Evolutionary conservation across 2,329 filamentous ascomycete genomes (phyloP).

Genomic region (Pseudohalonectria lignicola): DNA sequence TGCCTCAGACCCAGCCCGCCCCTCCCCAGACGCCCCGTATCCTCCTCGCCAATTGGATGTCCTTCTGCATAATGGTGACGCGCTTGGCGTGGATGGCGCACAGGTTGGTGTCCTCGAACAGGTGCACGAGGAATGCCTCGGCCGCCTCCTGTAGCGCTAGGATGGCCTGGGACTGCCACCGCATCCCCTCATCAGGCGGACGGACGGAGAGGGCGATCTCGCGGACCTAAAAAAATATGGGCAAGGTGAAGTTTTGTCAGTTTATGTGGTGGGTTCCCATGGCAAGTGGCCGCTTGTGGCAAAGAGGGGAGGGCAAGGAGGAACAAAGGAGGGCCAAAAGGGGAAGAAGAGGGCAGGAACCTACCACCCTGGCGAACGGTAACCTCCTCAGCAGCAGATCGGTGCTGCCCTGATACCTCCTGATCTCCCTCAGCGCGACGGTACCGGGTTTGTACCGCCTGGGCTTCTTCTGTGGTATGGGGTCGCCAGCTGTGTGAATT

Average conservation of each 20-base stretch:
- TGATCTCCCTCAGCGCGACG: conserved; percentile 81
- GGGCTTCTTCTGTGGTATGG: conserved; percentile 49
- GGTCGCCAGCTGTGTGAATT: conserved; percentile 57
- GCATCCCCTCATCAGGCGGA: conserved; percentile 56
- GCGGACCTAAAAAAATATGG: too few species aligned
- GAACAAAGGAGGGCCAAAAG: background rate
- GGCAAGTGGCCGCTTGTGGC: too few species aligned
- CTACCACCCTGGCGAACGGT: conserved; percentile 66
- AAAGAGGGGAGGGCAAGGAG: background rate
- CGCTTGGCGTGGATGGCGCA: conserved; percentile 95
- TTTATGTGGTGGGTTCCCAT: background rate
- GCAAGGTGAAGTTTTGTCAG: conserved; percentile 4
- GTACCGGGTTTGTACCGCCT: conserved; percentile 70
- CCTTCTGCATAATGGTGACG: conserved; percentile 95
- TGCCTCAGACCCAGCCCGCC: too few species aligned
- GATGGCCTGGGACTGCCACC: conserved; percentile 95
- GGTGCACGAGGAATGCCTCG: conserved; percentile 90
- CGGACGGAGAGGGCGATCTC: conserved; percentile 61
- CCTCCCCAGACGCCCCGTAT: conserved; percentile 49
- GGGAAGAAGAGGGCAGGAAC: conserved; percentile 8
- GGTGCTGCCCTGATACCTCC: conserved; percentile 79
- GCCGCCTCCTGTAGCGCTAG: conserved; percentile 87
- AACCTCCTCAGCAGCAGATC: conserved; percentile 76
- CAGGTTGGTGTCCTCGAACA: conserved; percentile 95
- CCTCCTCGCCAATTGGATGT: conserved; percentile 74